Percentiles rank a stretch among this genome's conserved stretches.
Evolutionary conservation across 257 asterid genomes (phyloP).

Genomic region (Gentiana macrophylla): DNA sequence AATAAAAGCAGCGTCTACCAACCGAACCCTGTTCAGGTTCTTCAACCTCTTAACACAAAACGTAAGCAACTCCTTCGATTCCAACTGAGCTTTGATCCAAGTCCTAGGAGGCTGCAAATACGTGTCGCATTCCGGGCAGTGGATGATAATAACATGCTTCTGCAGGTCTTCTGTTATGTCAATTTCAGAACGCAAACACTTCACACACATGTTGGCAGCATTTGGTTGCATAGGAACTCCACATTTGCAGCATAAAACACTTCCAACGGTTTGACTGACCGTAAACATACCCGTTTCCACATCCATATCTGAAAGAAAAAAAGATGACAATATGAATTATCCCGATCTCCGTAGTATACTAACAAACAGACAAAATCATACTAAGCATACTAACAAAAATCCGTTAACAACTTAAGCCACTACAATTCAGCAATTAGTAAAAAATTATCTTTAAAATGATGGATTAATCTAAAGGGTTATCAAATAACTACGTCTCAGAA

Average conservation of each 20-base stretch:
- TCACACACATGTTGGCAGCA: constrained; percentile 27
- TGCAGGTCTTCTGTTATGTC: constrained; percentile 27
- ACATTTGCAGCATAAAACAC: constrained; percentile 33
- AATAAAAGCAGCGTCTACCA: constrained; percentile 21
- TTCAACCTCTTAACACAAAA: constrained; percentile 25
- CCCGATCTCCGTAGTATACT: too few relatives aligned
- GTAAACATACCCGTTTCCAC: constrained; percentile 28
- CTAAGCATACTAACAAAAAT: too few relatives aligned
- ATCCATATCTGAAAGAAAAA: constrained; percentile 12
- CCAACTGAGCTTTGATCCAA: constrained; percentile 24
- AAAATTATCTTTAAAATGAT: too few relatives aligned
- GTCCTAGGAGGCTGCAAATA: constrained; percentile 30
- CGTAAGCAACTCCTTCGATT: constrained; percentile 25
- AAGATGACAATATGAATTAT: too few relatives aligned
- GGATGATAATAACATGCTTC: constrained; percentile 20
- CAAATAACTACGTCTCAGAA: too few relatives aligned
- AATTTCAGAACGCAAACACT: constrained; percentile 18
- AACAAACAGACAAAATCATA: too few relatives aligned
- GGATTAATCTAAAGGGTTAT: too few relatives aligned
- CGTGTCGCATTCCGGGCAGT: constrained; percentile 24
- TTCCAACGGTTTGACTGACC: constrained; percentile 20
- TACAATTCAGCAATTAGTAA: too few relatives aligned
- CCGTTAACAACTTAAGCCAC: too few relatives aligned
- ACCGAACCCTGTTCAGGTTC: constrained; percentile 20
- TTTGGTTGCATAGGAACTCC: constrained; percentile 30